phyloP scores from a whole-genome alignment of 176 grass and related monocot species.

The Olyra latifolia region DNA sequence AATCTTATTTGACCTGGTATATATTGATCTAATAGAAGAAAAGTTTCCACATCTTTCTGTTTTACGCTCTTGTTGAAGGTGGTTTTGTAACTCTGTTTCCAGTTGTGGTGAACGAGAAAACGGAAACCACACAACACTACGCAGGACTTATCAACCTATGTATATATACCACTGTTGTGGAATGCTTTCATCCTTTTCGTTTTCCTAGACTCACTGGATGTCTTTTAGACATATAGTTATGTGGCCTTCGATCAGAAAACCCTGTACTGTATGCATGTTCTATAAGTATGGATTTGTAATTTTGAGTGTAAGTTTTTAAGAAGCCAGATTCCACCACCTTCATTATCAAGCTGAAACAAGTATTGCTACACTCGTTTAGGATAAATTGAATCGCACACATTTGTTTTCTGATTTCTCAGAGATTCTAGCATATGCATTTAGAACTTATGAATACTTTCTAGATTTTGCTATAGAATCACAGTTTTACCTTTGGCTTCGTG shows the following conservation, averaged over 20 bases:
- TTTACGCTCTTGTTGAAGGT: neutral
- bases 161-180: neutral
- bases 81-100: neutral
- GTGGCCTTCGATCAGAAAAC: neutral
- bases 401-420: neutral
- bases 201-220: neutral
- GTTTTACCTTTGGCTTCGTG: neutral
- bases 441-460: neutral
- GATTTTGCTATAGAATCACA: neutral
- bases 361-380: neutral
- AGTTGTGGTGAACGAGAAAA: neutral
- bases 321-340: neutral
- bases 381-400: neutral
- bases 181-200: neutral
- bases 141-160: conserved; percentile 1
- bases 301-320: neutral
- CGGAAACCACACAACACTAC: neutral
- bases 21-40: conserved; percentile 13
- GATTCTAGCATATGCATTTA: neutral
- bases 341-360: neutral
- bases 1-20: neutral
- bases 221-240: neutral
- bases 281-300: neutral
- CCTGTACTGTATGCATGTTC: neutral
- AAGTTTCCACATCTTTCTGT: neutral